phyloP scores from a whole-genome alignment of 257 asterid genomes.

The Orobanche coerulescens region DNA sequence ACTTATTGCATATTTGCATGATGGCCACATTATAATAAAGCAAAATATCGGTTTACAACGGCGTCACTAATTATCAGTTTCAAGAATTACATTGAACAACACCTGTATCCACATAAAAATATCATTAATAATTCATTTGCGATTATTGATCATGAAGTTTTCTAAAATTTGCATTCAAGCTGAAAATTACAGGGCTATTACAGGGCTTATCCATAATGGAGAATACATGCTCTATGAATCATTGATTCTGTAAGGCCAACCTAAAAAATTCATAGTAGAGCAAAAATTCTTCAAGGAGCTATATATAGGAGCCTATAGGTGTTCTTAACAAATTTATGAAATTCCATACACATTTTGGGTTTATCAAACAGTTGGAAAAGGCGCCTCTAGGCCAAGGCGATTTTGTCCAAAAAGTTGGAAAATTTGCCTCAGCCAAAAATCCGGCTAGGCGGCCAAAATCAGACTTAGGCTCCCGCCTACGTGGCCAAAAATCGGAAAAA shows the following conservation, averaged over 20 bases:
- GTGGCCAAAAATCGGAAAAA: neutral
- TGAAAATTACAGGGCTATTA: neutral
- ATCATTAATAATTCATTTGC: neutral
- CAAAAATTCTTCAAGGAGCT: neutral
- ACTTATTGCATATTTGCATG: neutral
- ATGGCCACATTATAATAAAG: neutral
- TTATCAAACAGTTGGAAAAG: neutral
- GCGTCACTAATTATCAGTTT: neutral
- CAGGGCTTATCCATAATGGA: conserved; percentile 12
- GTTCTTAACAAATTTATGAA: conserved; percentile 3
- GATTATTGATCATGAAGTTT: neutral
- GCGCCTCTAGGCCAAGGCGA: neutral
- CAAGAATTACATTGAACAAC: neutral
- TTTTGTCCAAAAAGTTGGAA: neutral
- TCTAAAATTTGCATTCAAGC: neutral
- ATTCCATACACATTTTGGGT: neutral
- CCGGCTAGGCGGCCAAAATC: neutral
- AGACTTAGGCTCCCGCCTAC: too few relatives aligned
- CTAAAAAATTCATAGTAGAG: conserved; percentile 1
- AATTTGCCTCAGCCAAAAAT: neutral
- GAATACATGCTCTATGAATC: neutral
- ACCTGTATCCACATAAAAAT: neutral
- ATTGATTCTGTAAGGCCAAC: neutral
- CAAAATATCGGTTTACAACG: neutral
- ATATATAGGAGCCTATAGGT: conserved; percentile 7